phyloP scores from a whole-genome alignment of 2,329 filamentous ascomycete genomes.

The Orbilia javanica region DNA sequence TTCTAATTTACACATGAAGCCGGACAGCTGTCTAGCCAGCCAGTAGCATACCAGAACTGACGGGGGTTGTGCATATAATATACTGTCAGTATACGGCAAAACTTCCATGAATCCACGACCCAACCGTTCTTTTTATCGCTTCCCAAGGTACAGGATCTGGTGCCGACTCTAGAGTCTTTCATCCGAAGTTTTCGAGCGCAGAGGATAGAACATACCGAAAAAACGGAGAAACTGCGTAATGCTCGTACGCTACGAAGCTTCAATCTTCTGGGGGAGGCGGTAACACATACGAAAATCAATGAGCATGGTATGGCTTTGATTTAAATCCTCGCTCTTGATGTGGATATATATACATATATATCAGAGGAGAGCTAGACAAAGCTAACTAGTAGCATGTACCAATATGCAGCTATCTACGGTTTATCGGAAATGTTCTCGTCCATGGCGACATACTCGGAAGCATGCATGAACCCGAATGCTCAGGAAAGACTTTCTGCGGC shows the following conservation, averaged over 20 bases:
- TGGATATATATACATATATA: background rate
- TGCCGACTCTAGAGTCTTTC: conserved; percentile 34
- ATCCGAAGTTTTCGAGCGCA: conserved; percentile 30
- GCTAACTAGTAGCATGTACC: background rate
- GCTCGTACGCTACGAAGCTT: conserved; percentile 35
- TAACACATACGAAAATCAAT: conserved; percentile 20
- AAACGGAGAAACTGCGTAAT: conserved; percentile 8
- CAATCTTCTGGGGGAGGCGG: conserved; percentile 42
- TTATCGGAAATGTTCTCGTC: conserved; percentile 28
- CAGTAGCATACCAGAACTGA: too few relatives aligned
- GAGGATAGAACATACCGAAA: conserved; percentile 8
- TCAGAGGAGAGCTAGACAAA: too few relatives aligned
- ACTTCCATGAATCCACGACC: background rate
- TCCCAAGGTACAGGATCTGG: conserved; percentile 30
- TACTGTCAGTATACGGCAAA: conserved; percentile 6
- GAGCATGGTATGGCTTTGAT: conserved; percentile 24
- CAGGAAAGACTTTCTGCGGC: conserved; percentile 15
- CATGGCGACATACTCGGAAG: conserved; percentile 44
- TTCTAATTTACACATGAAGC: too few relatives aligned
- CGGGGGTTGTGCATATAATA: background rate
- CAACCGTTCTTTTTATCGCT: conserved; percentile 33
- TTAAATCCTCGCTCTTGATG: background rate
- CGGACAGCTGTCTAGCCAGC: too few relatives aligned
- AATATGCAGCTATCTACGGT: conserved; percentile 22
- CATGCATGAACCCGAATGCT: conserved; percentile 27